phyloP scores from a whole-genome alignment of 73 alveolate genomes.

The Paramecium biaurelia region DNA sequence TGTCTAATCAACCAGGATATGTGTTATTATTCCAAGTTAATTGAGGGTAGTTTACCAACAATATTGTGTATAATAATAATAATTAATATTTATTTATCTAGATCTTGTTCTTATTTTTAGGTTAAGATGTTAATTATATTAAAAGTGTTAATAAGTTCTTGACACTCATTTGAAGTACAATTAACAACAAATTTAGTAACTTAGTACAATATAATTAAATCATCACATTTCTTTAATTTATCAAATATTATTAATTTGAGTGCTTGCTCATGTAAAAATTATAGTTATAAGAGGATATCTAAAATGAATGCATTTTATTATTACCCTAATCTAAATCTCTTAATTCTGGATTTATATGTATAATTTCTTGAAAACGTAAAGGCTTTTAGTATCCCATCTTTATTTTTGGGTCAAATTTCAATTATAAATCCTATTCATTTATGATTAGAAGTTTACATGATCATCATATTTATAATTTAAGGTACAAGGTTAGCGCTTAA shows the following conservation, averaged over 20 bases:
- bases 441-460: neutral
- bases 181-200: neutral
- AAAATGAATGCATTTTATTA: neutral
- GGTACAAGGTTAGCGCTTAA: neutral
- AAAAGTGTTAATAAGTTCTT: neutral
- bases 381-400: neutral
- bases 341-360: conserved; percentile 8
- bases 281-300: neutral
- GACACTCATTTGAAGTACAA: neutral
- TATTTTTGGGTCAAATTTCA: neutral
- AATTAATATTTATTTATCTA: neutral
- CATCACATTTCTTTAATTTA: neutral
- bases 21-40: neutral
- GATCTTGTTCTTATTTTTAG: neutral
- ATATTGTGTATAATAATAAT: neutral
- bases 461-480: neutral
- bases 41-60: neutral
- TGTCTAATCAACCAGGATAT: neutral
- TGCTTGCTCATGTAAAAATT: neutral
- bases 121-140: neutral
- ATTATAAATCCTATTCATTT: neutral
- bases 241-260: neutral
- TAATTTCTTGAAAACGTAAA: neutral
- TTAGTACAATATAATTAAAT: neutral
- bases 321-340: neutral